Base-by-base conservation (phyloP, 257 asterid species). In the Ocimum tenuiflorum region DNA sequence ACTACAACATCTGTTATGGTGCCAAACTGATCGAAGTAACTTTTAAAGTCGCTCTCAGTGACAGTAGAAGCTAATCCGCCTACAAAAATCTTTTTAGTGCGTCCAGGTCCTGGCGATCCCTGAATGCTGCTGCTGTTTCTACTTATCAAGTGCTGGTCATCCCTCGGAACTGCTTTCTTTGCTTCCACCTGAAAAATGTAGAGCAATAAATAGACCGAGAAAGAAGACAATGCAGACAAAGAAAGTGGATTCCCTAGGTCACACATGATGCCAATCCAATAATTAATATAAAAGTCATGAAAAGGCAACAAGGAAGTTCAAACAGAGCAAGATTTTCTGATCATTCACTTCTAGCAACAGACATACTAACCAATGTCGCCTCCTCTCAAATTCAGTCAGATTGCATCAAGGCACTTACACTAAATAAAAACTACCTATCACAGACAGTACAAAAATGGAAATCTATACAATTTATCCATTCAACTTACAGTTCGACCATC, bases 51-150 rank as follows among this genome's bases (percentile, higher is more conserved):
- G 11, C 75, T 83, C 81, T 90, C 96, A 27, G 87, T 88, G 58
- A 88, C 91, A 0, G 97, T 81, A 47, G 97, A 88, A 60, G 97
- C 95, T 81, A 90, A 81, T 47, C 97, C 97, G 80, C 97, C 97
- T 55, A 90, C 97, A 71, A 90, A 90, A 49, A 90, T 87, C 96
- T 87, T 90, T 79, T 86, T 90, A 19, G 96, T 84, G 39, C 96
- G 91, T 47, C 84, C 91, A 14, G 90, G 88, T 23, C 86, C 88
- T 0, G 95, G 92, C 24, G 96, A 88, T 63, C 91, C 96, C 76
- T 85, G 96, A 65, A 80, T 78, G 80, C 89, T 85, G 75, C 79
- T 75, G 66, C 68, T 79, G 81, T 71, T 90, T 75, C 96, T 67
- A 72, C 51, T 87, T 55, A 84, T 75, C 66, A 83, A 69, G 74